Conservation (phyloP, 495 filamentous ascomycete species). For the Aspergillus affinis region DNA sequence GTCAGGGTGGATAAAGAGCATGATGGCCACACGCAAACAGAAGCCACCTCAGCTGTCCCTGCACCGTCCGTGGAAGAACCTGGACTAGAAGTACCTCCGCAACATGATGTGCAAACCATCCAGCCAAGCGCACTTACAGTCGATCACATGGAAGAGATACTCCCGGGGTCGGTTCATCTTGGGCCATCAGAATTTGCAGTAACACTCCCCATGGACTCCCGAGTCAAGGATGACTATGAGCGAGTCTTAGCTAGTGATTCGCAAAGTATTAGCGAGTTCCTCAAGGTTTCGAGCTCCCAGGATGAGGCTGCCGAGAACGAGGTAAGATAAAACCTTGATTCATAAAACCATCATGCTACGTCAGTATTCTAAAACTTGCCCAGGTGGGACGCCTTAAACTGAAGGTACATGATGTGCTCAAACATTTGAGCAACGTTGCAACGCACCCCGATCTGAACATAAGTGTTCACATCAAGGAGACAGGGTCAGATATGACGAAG, state of each 20-base stretch:
- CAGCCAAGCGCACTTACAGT: conserved; percentile 44
- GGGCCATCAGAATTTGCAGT: conserved; percentile 46
- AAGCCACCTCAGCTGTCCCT: not conserved
- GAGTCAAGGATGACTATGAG: conserved; percentile 46
- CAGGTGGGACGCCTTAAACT: conserved; percentile 27
- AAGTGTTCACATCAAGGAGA: conserved; percentile 36
- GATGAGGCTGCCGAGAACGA: conserved; percentile 17
- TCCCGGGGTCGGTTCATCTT: conserved; percentile 41
- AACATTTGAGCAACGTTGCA: conserved; percentile 46
- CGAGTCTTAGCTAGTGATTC: conserved; percentile 29
- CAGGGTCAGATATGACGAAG: conserved; percentile 34
- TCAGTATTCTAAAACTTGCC: conserved; percentile 9
- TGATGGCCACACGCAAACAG: conserved; percentile 3
- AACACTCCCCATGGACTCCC: conserved; percentile 46
- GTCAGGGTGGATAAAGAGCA: conserved; percentile 32
- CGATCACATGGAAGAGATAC: conserved; percentile 25
- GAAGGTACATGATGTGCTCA: conserved; percentile 39
- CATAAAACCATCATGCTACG: not conserved
- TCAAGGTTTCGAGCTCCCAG: conserved; percentile 19
- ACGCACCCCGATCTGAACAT: conserved; percentile 57
- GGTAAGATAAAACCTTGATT: conserved; percentile 14
- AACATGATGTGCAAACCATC: conserved; percentile 36
- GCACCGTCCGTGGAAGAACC: conserved; percentile 1
- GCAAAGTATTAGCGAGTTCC: conserved; percentile 27
- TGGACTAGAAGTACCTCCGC: conserved; percentile 4